Conservation (phyloP, 345 rosid genomes). For the thale cress (Arabidopsis thaliana) region DNA sequence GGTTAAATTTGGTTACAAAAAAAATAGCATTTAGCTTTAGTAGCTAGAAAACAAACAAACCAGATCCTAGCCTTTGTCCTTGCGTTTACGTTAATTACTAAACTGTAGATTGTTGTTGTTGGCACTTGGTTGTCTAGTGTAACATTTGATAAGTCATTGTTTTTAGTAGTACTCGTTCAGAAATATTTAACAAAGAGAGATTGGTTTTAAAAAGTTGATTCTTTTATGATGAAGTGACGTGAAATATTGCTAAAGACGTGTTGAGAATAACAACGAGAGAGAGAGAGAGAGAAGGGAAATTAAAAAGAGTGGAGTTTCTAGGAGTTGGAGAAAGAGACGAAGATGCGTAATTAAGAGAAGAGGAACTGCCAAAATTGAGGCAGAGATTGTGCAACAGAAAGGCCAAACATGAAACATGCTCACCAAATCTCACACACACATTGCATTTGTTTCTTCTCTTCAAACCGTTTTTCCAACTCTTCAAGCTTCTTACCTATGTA, state of each 20-base stretch:
- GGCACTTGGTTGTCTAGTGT: slow-evolving; percentile 3
- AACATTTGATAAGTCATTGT: background rate
- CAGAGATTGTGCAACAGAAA: slow-evolving; percentile 55
- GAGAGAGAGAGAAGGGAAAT: background rate
- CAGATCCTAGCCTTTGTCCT: slow-evolving; percentile 2
- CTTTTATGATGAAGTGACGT: slow-evolving; percentile 5
- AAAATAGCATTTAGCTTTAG: background rate
- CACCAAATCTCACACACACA: slow-evolving; percentile 42
- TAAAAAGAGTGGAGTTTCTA: slow-evolving; percentile 22
- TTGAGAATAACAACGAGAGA: background rate
- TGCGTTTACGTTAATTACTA: slow-evolving; percentile 23
- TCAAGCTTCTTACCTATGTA: slow-evolving; percentile 28
- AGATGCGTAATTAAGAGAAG: slow-evolving; percentile 29
- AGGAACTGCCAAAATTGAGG: slow-evolving; percentile 48
- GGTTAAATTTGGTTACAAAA: slow-evolving; percentile 16
- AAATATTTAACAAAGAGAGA: background rate
- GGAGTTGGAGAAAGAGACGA: slow-evolving; percentile 23
- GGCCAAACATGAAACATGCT: slow-evolving; percentile 41
- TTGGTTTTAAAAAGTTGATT: background rate
- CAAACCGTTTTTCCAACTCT: slow-evolving; percentile 41
- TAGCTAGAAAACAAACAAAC: slow-evolving; percentile 22
- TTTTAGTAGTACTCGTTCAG: background rate
- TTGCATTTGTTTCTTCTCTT: slow-evolving; percentile 40
- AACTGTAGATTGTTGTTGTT: slow-evolving; percentile 30
- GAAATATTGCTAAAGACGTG: slow-evolving; percentile 17